These are phyloP conservation scores for Puccinia coronata DNA, from an alignment of 1,284 basidiomycete species.

Conservation along the genomic window DNA sequence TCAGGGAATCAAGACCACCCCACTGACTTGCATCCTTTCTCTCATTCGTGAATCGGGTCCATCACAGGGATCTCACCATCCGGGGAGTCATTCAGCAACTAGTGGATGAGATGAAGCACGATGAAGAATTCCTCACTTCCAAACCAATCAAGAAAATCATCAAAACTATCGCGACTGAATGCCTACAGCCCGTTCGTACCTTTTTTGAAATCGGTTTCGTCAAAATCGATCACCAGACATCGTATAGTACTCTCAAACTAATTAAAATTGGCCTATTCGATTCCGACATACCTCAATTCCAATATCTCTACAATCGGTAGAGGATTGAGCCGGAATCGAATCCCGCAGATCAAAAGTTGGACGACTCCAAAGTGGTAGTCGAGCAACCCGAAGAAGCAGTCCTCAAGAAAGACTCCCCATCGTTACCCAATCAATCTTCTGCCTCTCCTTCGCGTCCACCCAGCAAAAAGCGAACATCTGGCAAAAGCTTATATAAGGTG, in stretches of 20 bases:
- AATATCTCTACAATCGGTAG: neutral
- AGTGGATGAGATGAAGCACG: constrained; percentile 2
- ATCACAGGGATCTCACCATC: constrained; percentile 3
- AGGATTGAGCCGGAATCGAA: neutral
- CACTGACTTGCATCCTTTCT: neutral
- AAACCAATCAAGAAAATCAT: constrained; percentile 26
- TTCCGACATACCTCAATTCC: no score
- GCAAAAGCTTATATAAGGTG: constrained; percentile 1
- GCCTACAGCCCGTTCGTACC: constrained; percentile 1
- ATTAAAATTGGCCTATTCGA: neutral
- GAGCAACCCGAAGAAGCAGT: neutral
- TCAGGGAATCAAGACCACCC: no score
- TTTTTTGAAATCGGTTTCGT: neutral
- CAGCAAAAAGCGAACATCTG: constrained; percentile 7
- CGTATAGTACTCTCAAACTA: neutral
- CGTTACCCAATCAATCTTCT: neutral
- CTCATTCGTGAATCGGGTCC: neutral
- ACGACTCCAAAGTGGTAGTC: neutral
- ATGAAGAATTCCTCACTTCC: constrained; percentile 9
- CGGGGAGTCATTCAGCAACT: neutral
- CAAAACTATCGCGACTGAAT: constrained; percentile 6
- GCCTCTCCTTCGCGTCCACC: neutral
- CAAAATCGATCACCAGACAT: neutral
- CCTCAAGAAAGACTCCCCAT: neutral
- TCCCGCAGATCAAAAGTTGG: neutral